Evolutionary conservation across 1,284 basidiomycete species (phyloP).

Genomic region (Cutaneotrichosporon spelunceum): DNA sequence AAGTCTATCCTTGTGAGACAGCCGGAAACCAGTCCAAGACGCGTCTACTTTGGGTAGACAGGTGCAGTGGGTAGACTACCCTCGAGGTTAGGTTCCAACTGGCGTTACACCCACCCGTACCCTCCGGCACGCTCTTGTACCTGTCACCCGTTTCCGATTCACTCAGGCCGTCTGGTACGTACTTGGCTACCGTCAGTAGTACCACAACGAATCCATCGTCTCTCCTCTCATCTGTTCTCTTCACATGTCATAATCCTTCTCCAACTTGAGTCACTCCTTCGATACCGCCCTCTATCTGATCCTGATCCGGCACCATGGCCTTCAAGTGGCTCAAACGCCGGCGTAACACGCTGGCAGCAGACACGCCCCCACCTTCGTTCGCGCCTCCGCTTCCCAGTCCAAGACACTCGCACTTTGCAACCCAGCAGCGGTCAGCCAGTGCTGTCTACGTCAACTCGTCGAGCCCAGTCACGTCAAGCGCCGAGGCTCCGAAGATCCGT

Average conservation of each 20-base stretch:
- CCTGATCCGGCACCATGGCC: not conserved
- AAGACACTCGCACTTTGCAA: not conserved
- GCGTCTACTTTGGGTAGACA: too few species aligned
- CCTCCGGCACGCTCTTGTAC: not conserved
- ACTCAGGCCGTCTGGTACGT: not conserved
- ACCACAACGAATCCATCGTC: too few species aligned
- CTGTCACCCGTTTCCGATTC: not conserved
- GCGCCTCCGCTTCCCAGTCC: not conserved
- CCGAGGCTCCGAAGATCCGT: slow-evolving; percentile 8
- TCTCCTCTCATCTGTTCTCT: not conserved
- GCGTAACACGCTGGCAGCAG: not conserved
- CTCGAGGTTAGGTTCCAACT: not conserved
- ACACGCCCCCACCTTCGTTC: not conserved
- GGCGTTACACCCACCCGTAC: not conserved
- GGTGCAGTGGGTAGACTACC: not conserved
- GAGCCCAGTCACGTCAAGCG: not conserved
- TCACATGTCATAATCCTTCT: not conserved
- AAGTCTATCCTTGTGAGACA: too few species aligned
- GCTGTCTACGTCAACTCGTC: not conserved
- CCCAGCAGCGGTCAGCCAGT: not conserved
- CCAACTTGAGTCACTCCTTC: not conserved
- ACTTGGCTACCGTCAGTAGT: too few species aligned
- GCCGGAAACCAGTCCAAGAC: too few species aligned
- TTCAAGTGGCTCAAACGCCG: slow-evolving; percentile 16
- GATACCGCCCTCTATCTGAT: not conserved